Conservation (phyloP, 2,329 filamentous ascomycete species). For the Metarhizium anisopliae region DNA sequence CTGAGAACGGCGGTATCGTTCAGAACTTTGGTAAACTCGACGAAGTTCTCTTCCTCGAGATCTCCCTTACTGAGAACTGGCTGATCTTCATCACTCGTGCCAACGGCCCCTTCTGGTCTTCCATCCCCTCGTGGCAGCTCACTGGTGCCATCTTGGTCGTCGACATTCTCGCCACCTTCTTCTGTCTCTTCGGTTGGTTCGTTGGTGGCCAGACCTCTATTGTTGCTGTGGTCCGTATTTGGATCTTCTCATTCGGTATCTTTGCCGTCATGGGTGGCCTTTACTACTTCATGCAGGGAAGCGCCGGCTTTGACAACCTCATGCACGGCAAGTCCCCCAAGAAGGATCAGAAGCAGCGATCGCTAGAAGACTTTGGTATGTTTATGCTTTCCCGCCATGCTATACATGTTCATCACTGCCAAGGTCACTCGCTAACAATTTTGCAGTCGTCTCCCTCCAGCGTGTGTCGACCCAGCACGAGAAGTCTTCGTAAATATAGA, state of each 20-base stretch:
- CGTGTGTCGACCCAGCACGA: conserved; percentile 88
- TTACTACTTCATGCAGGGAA: conserved; percentile 72
- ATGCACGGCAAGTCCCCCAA: conserved; percentile 86
- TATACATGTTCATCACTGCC: background rate
- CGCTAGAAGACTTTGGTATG: conserved; percentile 83
- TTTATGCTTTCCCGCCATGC: conserved; percentile 14
- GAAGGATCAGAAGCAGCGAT: conserved; percentile 74
- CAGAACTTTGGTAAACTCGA: conserved; percentile 82
- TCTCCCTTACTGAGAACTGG: conserved; percentile 90
- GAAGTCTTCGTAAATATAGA: conserved; percentile 59
- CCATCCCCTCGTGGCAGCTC: conserved; percentile 79
- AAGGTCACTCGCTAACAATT: conserved; percentile 36
- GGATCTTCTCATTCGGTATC: conserved; percentile 84
- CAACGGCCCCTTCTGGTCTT: conserved; percentile 88
- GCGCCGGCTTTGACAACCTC: conserved; percentile 75
- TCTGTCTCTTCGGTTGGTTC: conserved; percentile 82
- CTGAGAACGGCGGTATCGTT: conserved; percentile 70
- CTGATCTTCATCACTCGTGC: conserved; percentile 93
- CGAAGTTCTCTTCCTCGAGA: conserved; percentile 78
- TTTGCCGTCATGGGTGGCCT: conserved; percentile 74
- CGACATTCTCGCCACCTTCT: conserved; percentile 76
- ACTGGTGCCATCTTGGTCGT: conserved; percentile 69
- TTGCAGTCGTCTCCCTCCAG: conserved; percentile 73
- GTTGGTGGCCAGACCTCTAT: conserved; percentile 60
- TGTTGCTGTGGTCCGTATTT: conserved; percentile 78